A percentile compares a stretch with the other conserved stretches of the same genome.
phyloP scores from a whole-genome alignment of 1,284 basidiomycete genomes.

The Hypsizygus ulmarius region DNA sequence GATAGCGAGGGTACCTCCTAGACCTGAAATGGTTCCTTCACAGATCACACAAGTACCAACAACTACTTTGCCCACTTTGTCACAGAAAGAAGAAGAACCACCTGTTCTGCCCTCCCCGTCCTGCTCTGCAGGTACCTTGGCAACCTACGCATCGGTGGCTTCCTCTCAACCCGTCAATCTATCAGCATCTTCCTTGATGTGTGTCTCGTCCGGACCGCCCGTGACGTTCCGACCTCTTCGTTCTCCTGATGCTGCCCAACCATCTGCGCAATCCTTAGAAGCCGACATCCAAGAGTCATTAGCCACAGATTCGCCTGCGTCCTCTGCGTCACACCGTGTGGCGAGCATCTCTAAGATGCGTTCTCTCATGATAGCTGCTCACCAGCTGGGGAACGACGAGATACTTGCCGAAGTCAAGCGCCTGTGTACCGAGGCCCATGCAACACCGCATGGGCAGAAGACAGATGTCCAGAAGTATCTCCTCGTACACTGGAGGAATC shows the following conservation, averaged over 20 bases:
- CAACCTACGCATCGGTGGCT: slow-evolving; percentile 12
- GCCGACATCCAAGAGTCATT: too few species aligned
- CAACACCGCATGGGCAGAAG: slow-evolving; percentile 40
- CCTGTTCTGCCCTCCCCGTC: not conserved
- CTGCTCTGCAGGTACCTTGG: not conserved
- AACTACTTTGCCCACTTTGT: not conserved
- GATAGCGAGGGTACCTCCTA: not conserved
- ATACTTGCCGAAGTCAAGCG: slow-evolving; percentile 39
- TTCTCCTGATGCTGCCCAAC: too few species aligned
- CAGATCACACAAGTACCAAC: not conserved
- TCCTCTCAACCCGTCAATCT: slow-evolving; percentile 2
- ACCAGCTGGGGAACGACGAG: slow-evolving; percentile 38
- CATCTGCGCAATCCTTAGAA: too few species aligned
- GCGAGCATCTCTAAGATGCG: slow-evolving; percentile 39
- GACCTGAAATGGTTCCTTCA: not conserved
- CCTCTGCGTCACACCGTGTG: slow-evolving; percentile 17
- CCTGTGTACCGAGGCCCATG: slow-evolving; percentile 42
- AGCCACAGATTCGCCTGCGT: not conserved
- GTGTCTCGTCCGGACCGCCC: not conserved
- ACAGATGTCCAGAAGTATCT: slow-evolving; percentile 39
- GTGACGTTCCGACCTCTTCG: not conserved
- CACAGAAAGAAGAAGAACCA: not conserved
- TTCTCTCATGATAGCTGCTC: slow-evolving; percentile 39
- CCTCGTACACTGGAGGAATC: slow-evolving; percentile 32
- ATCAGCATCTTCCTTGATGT: not conserved